Evolutionary conservation across 164 flowering plant genomes (phyloP).

Genomic region (Saururus chinensis): DNA sequence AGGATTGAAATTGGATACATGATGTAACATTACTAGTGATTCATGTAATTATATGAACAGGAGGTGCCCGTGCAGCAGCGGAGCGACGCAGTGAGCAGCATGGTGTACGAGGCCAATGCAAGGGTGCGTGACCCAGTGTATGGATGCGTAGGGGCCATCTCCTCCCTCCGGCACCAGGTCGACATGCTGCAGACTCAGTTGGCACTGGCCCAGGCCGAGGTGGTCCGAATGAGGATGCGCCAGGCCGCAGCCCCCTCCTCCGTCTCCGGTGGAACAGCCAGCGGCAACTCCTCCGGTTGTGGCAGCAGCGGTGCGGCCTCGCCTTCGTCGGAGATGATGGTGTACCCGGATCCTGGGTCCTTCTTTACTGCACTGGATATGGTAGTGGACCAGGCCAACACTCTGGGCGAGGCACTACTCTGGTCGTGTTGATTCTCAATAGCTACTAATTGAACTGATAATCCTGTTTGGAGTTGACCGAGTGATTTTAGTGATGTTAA

Average conservation of each 20-base stretch:
- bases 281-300: conserved; percentile 2
- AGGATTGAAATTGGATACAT: too few relatives aligned
- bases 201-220: conserved; percentile 75
- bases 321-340: conserved; percentile 14
- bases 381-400: conserved; percentile 31
- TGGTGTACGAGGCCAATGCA: conserved; percentile 89
- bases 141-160: conserved; percentile 86
- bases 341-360: conserved; percentile 14
- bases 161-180: conserved; percentile 60
- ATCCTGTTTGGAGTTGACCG: not conserved
- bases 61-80: conserved; percentile 59
- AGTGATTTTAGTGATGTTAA: not conserved
- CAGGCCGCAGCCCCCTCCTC: conserved; percentile 11
- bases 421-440: conserved; percentile 41
- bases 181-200: conserved; percentile 55
- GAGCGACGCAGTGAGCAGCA: conserved; percentile 69
- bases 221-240: conserved; percentile 53
- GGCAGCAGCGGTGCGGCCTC: conserved; percentile 11
- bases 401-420: conserved; percentile 31
- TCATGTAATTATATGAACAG: conserved; percentile 14
- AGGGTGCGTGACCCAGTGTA: conserved; percentile 74
- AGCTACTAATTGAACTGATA: not conserved
- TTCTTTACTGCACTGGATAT: conserved; percentile 27
- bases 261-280: conserved; percentile 1
- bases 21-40: too few relatives aligned